Percentiles rank a stretch among this genome's conserved stretches.
These are phyloP conservation scores for Fusarium sp. DNA, from an alignment of 2,329 filamentous ascomycete species.

Conservation along the genomic window DNA sequence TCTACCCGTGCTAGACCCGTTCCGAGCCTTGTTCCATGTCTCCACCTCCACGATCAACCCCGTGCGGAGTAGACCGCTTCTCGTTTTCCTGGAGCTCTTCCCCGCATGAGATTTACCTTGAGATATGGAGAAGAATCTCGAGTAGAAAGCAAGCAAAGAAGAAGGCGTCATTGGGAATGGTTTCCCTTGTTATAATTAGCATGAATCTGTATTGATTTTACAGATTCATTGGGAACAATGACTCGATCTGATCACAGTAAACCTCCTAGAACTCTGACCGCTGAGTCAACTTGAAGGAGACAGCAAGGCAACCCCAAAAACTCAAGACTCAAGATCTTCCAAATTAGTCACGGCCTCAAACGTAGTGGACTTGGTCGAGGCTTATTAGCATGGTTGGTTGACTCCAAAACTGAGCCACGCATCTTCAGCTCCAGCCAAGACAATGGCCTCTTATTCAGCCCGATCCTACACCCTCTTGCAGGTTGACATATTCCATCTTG, in stretches of 20 bases:
- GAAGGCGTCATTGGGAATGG: neutral
- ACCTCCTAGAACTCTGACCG: neutral
- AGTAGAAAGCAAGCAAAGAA: slow-evolving; percentile 16
- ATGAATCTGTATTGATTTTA: neutral
- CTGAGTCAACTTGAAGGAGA: neutral
- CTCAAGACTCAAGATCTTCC: neutral
- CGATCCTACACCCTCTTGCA: slow-evolving; percentile 5
- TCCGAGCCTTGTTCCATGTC: slow-evolving; percentile 4
- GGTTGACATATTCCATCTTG: slow-evolving; percentile 1
- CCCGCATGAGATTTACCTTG: slow-evolving; percentile 27
- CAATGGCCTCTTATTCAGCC: neutral
- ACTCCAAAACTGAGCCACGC: slow-evolving; percentile 5
- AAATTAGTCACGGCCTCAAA: slow-evolving; percentile 5
- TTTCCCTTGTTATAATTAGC: neutral
- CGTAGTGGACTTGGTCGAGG: slow-evolving; percentile 5
- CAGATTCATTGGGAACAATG: too few species aligned
- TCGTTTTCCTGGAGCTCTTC: slow-evolving; percentile 28
- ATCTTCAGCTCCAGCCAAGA: slow-evolving; percentile 7
- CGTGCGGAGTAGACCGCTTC: slow-evolving; percentile 39
- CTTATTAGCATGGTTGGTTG: neutral
- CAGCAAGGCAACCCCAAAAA: neutral
- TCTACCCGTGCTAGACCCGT: slow-evolving; percentile 29
- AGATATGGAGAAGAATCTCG: slow-evolving; percentile 26
- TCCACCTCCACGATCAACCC: slow-evolving; percentile 34
- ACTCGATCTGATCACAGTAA: neutral